Base-by-base conservation (phyloP, 768 basidiomycete species). In the Kockovaella imperatae region DNA sequence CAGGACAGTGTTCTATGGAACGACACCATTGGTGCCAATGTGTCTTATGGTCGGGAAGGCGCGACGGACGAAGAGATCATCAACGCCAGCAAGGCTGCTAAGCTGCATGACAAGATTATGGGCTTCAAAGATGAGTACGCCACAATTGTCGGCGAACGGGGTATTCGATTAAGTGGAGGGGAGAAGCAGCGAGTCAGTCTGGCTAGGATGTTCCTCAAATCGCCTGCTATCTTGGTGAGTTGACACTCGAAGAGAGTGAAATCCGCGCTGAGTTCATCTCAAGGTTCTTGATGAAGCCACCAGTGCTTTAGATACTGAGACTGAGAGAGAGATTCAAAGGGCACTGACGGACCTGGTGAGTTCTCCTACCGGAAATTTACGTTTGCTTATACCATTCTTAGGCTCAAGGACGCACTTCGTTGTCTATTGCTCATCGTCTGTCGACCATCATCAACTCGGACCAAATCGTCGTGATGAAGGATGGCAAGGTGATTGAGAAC, bases 131-230 rank as follows among this genome's bases (percentile, higher is more conserved):
- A 88, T 51, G 59, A 79, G 5, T 91, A 90, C 66, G 78, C 85
- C 26, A 91, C 89, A 18, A 80, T 83, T 2, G 75, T 90, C 26
- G 89, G 89, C n/a, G 89, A 91, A 72, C 77, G 89, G 20, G 89
- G 88, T 17, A 79, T 90, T 15, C 74, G 88, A 34, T 72, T 91
- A 28, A 83, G 81, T 50, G 89, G 88, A 3, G 89, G 89, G 8
- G 87, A 91, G 74, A 87, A 87, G 72, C 87, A 90, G 68, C 77
- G 87, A 17, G 85, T 89, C 1, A 83, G 87, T 4, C 86, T 93
- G 64, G 87, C 88, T 0, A 74, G 88, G 46, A 89, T 87, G 5
- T 75, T 91, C 35, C 69, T 93, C 42, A 90, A 90, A 75, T 82
- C 87, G 55, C 86, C 87, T 17, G 82, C 82, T 2, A 82, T 89